These are phyloP conservation scores for Aspergillus steynii DNA, from an alignment of 495 filamentous ascomycete species.

Conservation along the genomic window DNA sequence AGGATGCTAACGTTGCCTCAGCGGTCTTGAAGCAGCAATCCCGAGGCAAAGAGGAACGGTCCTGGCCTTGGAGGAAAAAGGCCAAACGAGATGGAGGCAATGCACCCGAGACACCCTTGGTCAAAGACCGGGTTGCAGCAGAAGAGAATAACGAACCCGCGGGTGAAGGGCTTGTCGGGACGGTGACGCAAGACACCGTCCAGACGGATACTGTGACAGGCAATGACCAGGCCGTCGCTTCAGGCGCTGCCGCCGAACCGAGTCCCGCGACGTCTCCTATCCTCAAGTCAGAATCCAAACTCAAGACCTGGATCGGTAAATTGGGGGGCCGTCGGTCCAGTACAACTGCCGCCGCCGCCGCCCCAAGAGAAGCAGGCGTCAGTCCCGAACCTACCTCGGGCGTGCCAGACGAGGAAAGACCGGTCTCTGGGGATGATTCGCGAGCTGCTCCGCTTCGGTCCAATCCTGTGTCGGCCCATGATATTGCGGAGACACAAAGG, in stretches of 20 bases:
- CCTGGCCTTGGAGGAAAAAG: slow-evolving; percentile 32
- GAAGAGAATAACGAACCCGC: slow-evolving; percentile 6
- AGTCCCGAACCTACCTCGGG: not conserved
- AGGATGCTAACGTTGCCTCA: slow-evolving; percentile 31
- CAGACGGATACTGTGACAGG: not conserved
- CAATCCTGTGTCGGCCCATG: slow-evolving; percentile 31
- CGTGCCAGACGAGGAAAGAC: slow-evolving; percentile 1
- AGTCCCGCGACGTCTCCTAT: slow-evolving; percentile 29
- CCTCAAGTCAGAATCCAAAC: slow-evolving; percentile 36
- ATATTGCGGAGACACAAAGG: slow-evolving; percentile 23
- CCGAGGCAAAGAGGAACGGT: slow-evolving; percentile 28
- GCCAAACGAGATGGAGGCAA: slow-evolving; percentile 22
- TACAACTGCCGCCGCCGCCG: slow-evolving; percentile 15
- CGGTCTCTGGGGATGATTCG: slow-evolving; percentile 16
- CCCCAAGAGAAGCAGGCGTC: slow-evolving; percentile 6
- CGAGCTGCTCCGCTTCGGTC: slow-evolving; percentile 34
- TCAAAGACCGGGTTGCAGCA: slow-evolving; percentile 10
- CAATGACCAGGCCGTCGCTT: slow-evolving; percentile 5
- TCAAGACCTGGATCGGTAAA: slow-evolving; percentile 63
- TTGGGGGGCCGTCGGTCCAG: slow-evolving; percentile 47
- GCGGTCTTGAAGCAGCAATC: slow-evolving; percentile 41
- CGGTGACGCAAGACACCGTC: slow-evolving; percentile 6
- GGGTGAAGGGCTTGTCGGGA: slow-evolving; percentile 14
- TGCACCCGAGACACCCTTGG: slow-evolving; percentile 10
- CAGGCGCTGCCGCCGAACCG: slow-evolving; percentile 19